Evolutionary conservation across 176 grass and related monocot species (phyloP).

Genomic region (Triticum dicoccoides): DNA sequence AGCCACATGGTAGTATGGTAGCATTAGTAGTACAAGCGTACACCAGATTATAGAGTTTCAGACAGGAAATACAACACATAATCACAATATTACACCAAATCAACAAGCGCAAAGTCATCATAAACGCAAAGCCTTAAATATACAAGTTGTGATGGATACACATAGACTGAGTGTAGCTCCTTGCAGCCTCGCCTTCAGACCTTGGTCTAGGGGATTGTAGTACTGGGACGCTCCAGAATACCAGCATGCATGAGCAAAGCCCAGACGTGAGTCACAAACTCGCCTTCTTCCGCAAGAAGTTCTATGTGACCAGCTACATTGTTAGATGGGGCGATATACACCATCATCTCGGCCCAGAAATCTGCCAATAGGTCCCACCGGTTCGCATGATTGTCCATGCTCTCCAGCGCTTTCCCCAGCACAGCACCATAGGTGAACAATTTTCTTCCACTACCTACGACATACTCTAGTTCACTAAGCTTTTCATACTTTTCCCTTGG

Average conservation of each 20-base stretch:
- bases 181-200: background rate
- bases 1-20: too few species aligned
- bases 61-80: background rate
- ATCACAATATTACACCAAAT: background rate
- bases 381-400: background rate
- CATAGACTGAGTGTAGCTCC: background rate
- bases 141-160: background rate
- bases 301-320: conserved; percentile 8
- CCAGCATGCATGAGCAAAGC: background rate
- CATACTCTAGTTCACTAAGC: background rate
- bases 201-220: background rate
- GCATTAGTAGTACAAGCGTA: too few species aligned
- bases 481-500: background rate
- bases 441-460: background rate
- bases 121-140: background rate
- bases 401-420: background rate
- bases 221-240: background rate
- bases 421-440: background rate
- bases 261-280: conserved; percentile 1
- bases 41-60: too few species aligned
- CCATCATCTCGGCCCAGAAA: background rate
- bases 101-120: background rate
- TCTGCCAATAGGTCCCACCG: background rate
- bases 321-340: background rate
- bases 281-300: background rate